Base-by-base conservation (phyloP, 306 rosid genomes). In the Calophaca sinica region DNA sequence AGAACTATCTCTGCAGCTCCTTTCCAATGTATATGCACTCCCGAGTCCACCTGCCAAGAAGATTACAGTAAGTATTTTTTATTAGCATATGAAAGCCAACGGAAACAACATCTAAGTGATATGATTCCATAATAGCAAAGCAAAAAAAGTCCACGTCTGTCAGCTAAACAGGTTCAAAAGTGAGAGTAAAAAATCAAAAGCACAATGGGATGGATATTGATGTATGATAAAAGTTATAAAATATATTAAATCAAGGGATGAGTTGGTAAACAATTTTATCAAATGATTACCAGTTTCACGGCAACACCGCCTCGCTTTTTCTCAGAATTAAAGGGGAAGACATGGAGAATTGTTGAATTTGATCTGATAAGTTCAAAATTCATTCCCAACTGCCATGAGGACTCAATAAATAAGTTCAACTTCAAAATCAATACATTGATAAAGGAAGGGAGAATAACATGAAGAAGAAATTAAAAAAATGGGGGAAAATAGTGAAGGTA, bases 1-100 rank as follows among this genome's bases (percentile, higher is more conserved):
- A 94, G 70, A 70, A 94, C 89, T 58, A 94, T 89, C 90, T 94
- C 99, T 13, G 98, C 99, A 38, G 99, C 99, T 74, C 99, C 99
- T 82, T 94, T 94, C 99, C 99, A 94, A 71, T 94, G 96, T 79
- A 94, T 84, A 81, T 89, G 90, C 74, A 89, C 93, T 82, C 68
- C 69, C 64, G 92, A 84, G 75, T 88, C 86, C 70, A 3, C 75
- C 99, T 94, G 77, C 80, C 81, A 63, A 2, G 44, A 87, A 57
- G 78, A 71, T 69, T 66, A 51, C 26, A 72, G 63, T 66, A 5
- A 67, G 48, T 9, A 49, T 45, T 62, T 72, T 64, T 39, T 52
- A 78, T 70, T 44, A 75, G 74, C 35, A 3, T 13, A 73, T 33
- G 51, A 65, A 39, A 67, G 20, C 73, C 33, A 12, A 45, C 9